These are phyloP conservation scores for Gorgonomyces haynaldii DNA, from an alignment of 192 early-diverging fungal species.

Conservation along the genomic window DNA sequence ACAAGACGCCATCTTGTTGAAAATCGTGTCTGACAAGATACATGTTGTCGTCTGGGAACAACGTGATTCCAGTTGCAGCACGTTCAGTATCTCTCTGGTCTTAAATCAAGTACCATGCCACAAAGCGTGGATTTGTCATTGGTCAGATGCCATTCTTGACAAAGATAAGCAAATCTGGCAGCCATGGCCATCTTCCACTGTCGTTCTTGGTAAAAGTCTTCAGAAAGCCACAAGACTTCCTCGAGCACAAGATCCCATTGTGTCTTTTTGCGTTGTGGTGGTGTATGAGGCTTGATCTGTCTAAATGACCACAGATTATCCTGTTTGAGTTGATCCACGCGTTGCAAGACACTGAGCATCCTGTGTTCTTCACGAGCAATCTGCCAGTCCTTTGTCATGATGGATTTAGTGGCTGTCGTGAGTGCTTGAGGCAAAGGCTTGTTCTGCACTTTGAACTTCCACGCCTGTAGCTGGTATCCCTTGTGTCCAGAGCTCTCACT, in stretches of 20 bases:
- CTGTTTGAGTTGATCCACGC: slow-evolving; percentile 61
- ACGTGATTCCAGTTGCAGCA: too few species aligned
- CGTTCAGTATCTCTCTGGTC: too few species aligned
- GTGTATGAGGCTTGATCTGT: slow-evolving; percentile 54
- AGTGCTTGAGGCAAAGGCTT: slow-evolving; percentile 49
- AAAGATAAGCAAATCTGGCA: slow-evolving; percentile 45
- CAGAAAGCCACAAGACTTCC: slow-evolving; percentile 73
- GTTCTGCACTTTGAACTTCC: slow-evolving; percentile 36
- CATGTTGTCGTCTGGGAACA: too few species aligned
- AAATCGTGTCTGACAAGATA: too few species aligned
- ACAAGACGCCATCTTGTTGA: too few species aligned
- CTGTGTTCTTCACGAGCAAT: slow-evolving; percentile 68
- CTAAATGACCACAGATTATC: slow-evolving; percentile 59
- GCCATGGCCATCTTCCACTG: slow-evolving; percentile 72
- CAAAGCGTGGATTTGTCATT: slow-evolving; percentile 57
- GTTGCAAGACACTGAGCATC: slow-evolving; percentile 46
- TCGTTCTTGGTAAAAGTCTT: slow-evolving; percentile 71
- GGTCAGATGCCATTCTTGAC: slow-evolving; percentile 65
- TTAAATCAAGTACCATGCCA: too few species aligned
- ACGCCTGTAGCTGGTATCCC: slow-evolving; percentile 33
- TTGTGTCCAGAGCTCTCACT: too few species aligned
- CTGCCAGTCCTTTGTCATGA: slow-evolving; percentile 69
- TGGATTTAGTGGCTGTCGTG: slow-evolving; percentile 50
- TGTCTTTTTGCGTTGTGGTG: slow-evolving; percentile 42
- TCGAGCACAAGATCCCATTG: slow-evolving; percentile 70